These are phyloP conservation scores for Aspergillus sp. DNA, from an alignment of 2,329 filamentous ascomycete species.

Conservation along the genomic window DNA sequence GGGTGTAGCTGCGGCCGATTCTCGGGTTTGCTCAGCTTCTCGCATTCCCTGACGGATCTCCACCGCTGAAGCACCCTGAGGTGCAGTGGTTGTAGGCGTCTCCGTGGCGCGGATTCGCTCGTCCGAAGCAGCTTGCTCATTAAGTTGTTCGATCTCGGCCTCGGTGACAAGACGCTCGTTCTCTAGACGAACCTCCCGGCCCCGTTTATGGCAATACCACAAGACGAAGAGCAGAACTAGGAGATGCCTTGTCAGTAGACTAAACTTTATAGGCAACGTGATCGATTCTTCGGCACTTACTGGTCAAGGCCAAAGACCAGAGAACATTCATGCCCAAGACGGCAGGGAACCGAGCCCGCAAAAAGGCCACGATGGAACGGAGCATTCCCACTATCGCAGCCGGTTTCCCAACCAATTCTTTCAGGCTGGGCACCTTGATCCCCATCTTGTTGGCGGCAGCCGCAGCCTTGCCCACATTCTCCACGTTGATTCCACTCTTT, in stretches of 20 bases:
- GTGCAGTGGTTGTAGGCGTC: constrained; percentile 42
- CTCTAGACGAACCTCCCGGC: constrained; percentile 77
- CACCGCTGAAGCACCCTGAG: constrained; percentile 39
- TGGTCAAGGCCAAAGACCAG: constrained; percentile 82
- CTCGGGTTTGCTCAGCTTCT: constrained; percentile 37
- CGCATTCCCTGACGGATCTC: constrained; percentile 42
- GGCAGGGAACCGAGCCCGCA: constrained; percentile 85
- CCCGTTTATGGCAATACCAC: constrained; percentile 98
- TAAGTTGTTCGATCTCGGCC: constrained; percentile 43
- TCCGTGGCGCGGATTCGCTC: constrained; percentile 34
- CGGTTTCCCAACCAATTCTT: constrained; percentile 79
- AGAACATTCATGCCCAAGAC: constrained; percentile 89
- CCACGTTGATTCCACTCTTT: constrained; percentile 59
- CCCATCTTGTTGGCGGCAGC: constrained; percentile 65
- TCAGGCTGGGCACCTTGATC: constrained; percentile 68
- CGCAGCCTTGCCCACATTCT: constrained; percentile 51
- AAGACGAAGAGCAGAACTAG: constrained; percentile 88
- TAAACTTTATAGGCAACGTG: not conserved
- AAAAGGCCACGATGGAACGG: constrained; percentile 83
- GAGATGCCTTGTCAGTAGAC: not conserved
- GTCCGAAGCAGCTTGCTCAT: constrained; percentile 35
- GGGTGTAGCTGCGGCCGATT: constrained; percentile 21
- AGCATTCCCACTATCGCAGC: constrained; percentile 83
- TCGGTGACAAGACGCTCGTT: constrained; percentile 53
- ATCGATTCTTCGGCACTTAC: constrained; percentile 52